Evolutionary conservation across 2,329 filamentous ascomycete genomes (phyloP).

Genomic region (Fusarium sp.): DNA sequence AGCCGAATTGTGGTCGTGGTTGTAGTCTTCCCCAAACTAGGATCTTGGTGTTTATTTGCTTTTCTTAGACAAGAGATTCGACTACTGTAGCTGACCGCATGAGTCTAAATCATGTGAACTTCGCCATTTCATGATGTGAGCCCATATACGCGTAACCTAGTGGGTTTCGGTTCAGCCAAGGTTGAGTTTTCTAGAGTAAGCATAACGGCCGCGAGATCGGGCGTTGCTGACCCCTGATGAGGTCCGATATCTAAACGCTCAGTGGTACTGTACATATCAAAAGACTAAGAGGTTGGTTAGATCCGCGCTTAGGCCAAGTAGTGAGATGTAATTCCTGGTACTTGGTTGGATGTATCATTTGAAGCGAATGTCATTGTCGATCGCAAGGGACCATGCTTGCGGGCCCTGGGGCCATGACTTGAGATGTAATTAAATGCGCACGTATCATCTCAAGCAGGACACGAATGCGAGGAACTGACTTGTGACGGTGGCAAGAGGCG

Average conservation of each 20-base stretch:
- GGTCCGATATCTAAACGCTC: slow-evolving; percentile 1
- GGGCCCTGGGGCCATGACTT: background rate
- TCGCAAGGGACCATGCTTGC: background rate
- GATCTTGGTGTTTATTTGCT: slow-evolving; percentile 3
- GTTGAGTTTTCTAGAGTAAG: background rate
- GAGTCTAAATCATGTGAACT: slow-evolving; percentile 26
- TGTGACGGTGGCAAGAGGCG: slow-evolving; percentile 30
- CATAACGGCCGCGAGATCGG: slow-evolving; percentile 3
- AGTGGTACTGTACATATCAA: background rate
- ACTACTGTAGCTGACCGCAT: slow-evolving; percentile 28
- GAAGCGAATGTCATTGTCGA: slow-evolving; percentile 24
- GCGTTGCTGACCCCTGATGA: slow-evolving; percentile 3
- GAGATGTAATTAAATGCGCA: background rate
- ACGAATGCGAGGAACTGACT: slow-evolving; percentile 12
- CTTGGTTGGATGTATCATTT: slow-evolving; percentile 16
- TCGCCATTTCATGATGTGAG: background rate
- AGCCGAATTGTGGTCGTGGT: background rate
- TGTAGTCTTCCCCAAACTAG: background rate
- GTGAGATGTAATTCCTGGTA: slow-evolving; percentile 21
- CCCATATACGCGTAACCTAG: background rate
- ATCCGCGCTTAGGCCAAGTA: slow-evolving; percentile 14
- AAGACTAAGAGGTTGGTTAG: slow-evolving; percentile 13
- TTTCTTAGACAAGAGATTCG: background rate
- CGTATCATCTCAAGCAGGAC: slow-evolving; percentile 2
- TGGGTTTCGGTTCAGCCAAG: background rate